Conservation (phyloP, 495 filamentous ascomycete genomes). For the Neurospora sp. region DNA sequence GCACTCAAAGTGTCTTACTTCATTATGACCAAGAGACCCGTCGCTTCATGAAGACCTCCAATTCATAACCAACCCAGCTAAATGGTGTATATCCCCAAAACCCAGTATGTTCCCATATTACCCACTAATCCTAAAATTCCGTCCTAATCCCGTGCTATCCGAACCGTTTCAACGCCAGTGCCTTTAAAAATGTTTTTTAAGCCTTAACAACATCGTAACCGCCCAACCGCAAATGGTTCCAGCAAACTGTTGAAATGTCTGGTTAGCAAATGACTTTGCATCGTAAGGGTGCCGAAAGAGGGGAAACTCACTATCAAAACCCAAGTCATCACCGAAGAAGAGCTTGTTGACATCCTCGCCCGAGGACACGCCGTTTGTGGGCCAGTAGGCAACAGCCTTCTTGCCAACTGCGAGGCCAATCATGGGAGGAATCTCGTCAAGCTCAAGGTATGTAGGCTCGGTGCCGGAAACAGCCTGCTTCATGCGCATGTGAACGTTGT, state of each 20-base stretch:
- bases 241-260: constrained; percentile 26
- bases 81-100: not conserved
- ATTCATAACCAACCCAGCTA: not conserved
- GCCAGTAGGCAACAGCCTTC: constrained; percentile 50
- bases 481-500: constrained; percentile 53
- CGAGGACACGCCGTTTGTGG: constrained; percentile 35
- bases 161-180: not conserved
- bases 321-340: constrained; percentile 60
- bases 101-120: not conserved
- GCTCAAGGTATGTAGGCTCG: constrained; percentile 32
- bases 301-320: constrained; percentile 32
- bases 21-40: not conserved
- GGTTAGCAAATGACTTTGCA: not conserved
- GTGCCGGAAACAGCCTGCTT: constrained; percentile 24
- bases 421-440: constrained; percentile 47
- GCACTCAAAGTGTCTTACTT: not conserved
- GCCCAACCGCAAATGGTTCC: constrained; percentile 44
- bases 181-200: not conserved
- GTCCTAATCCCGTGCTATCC: not conserved
- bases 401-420: constrained; percentile 59
- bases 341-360: constrained; percentile 49
- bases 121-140: not conserved
- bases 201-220: constrained; percentile 11
- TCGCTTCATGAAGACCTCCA: not conserved
- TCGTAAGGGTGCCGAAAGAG: not conserved